A percentile compares a stretch with the other conserved stretches of the same genome.
Evolutionary conservation across 306 rosid genomes (phyloP).

Genomic region (Herpetospermum pedunculosum): DNA sequence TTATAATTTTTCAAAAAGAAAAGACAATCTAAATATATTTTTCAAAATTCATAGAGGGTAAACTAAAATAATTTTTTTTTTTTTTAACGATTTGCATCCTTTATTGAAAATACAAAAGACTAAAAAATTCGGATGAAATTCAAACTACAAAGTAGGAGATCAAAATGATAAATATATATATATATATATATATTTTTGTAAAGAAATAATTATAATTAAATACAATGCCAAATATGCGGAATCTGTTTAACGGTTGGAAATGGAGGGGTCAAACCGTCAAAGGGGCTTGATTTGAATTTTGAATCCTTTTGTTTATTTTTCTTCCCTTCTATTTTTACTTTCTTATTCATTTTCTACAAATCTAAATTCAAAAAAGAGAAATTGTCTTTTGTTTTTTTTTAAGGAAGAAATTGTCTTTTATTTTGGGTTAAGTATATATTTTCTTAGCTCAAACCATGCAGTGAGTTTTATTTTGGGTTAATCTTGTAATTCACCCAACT

Average conservation of each 20-base stretch:
- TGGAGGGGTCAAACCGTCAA: neutral
- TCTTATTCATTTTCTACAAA: neutral
- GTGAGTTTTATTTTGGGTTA: too few relatives aligned
- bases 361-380: neutral
- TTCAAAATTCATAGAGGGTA: too few relatives aligned
- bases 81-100: too few relatives aligned
- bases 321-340: neutral
- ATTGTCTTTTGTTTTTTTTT: neutral
- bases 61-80: too few relatives aligned
- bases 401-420: neutral
- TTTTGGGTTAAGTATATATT: neutral
- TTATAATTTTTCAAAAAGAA: too few relatives aligned
- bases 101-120: too few relatives aligned
- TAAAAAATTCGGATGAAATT: too few relatives aligned
- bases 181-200: too few relatives aligned
- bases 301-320: neutral
- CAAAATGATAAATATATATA: too few relatives aligned
- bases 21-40: too few relatives aligned
- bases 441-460: too few relatives aligned
- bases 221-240: neutral
- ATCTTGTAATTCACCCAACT: neutral
- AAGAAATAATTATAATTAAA: neutral
- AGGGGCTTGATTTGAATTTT: neutral
- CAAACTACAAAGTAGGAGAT: too few relatives aligned
- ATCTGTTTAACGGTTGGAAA: constrained; percentile 12